Evolutionary conservation across 164 flowering plant species (phyloP).

Genomic region (Chloranthus sessilifolius): DNA sequence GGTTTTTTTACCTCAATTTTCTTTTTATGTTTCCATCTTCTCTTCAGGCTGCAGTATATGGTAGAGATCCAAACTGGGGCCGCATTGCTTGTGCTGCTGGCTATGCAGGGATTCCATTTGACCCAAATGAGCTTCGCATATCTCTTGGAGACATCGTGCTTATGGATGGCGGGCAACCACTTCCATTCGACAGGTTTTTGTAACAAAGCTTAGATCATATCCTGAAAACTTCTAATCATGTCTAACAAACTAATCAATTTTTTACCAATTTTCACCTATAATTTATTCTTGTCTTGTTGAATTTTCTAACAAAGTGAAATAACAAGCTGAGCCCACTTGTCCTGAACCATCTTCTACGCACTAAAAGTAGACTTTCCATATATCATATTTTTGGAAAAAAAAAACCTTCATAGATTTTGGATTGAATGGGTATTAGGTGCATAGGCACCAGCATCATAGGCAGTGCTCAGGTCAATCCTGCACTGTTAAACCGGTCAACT

Average conservation of each 20-base stretch:
- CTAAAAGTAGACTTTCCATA: no score
- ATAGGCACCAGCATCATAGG: no score
- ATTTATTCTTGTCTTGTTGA: background rate
- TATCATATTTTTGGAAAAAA: no score
- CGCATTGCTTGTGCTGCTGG: slow-evolving; percentile 98
- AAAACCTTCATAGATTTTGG: no score
- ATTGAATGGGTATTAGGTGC: no score
- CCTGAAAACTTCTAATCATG: background rate
- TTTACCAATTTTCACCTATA: background rate
- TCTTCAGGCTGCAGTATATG: slow-evolving; percentile 86
- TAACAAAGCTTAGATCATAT: slow-evolving; percentile 4
- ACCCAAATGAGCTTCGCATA: slow-evolving; percentile 56
- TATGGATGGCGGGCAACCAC: slow-evolving; percentile 93
- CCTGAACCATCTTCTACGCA: no score
- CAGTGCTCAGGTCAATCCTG: no score
- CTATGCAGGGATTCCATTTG: slow-evolving; percentile 74
- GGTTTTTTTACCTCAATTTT: no score
- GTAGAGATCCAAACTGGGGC: slow-evolving; percentile 99
- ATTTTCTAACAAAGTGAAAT: background rate
- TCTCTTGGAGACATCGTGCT: slow-evolving; percentile 74
- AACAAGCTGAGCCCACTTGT: no score
- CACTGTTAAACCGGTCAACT: no score
- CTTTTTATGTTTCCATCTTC: no score
- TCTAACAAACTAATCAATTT: background rate
- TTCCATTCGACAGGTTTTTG: slow-evolving; percentile 81